Evolutionary conservation across 2,329 filamentous ascomycete species (phyloP), one percentile per base, ranked within the genome.

Genomic region (Trichoderma breve): DNA sequence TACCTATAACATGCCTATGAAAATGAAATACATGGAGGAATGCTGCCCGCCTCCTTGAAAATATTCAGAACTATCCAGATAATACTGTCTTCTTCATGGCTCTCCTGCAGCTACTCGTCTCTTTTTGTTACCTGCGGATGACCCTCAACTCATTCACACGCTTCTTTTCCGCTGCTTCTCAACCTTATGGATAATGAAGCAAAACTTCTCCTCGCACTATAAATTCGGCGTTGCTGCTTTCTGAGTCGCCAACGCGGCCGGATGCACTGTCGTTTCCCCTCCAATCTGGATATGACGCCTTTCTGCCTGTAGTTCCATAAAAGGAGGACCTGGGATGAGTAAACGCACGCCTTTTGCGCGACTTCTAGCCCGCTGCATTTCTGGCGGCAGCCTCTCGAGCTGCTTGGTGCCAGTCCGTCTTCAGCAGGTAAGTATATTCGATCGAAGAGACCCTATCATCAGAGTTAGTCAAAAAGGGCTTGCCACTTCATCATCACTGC

Each of bases 321-420:
- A 14, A 24, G 21, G 47, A 61, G n/a, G 30, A 36, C 30, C 4
- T n/a, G 14, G 68, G 15, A 57, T 64, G 47, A 32, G 21, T 32
- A 21, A 34, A 28, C 51, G 36, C 39, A 14, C 69, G 34, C 61
- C 32, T 12, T 12, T 28, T 28, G 53, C 34, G 30, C 36, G 53
- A 36, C 30, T 14, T n/a, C 81, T 76, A 86, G 53, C 82, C 84
- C 47, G 82, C 80, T 4, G 82, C 82, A 70, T 89, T 89, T 72
- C 87, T 82, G 65, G 79, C 75, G 63, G 86, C 86, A 2, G 87
- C 87, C 74, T 90, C 88, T 11, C 79, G 81, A 1, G 84, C 87
- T 1, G 86, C 86, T 63, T 82, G 79, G 60, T 88, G 79, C 87
- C 87, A 89, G 75, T 89, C 84, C 8, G 83, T 86, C n/a, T 79